phyloP scores from a whole-genome alignment of 345 rosid species.

The Syzygium jambos region DNA sequence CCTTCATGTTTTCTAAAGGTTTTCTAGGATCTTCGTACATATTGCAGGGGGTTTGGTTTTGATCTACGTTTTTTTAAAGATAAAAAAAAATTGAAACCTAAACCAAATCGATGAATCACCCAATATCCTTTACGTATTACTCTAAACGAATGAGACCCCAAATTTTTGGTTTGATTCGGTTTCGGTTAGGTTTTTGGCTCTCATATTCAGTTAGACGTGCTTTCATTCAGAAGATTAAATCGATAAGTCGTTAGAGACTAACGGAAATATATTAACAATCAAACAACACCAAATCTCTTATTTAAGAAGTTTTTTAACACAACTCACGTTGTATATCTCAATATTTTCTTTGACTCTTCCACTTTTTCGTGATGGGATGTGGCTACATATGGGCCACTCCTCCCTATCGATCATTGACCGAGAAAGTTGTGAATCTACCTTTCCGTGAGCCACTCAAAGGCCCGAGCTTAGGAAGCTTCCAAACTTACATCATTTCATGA shows the following conservation, averaged over 20 bases:
- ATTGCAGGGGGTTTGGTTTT: too few species aligned
- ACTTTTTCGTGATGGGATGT: neutral
- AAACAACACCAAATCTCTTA: rapidly evolving
- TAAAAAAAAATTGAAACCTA: too few species aligned
- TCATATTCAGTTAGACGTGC: too few species aligned
- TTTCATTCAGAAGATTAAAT: neutral
- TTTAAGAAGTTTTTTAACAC: neutral
- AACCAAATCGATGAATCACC: too few species aligned
- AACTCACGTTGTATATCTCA: neutral
- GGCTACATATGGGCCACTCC: neutral
- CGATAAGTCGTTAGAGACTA: rapidly evolving
- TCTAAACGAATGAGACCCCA: too few species aligned
- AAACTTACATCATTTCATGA: neutral
- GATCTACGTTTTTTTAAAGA: too few species aligned
- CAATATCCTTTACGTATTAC: too few species aligned
- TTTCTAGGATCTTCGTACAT: too few species aligned
- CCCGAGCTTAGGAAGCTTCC: neutral
- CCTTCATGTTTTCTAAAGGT: too few species aligned
- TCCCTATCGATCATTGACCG: neutral
- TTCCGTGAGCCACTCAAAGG: neutral
- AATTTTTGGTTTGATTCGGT: too few species aligned
- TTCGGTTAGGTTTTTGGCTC: too few species aligned
- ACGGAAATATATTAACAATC: neutral
- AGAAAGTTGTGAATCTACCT: neutral
- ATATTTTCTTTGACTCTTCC: neutral